Base-by-base conservation (phyloP, 1,284 basidiomycete species). In the Sporisorium graminicola region DNA sequence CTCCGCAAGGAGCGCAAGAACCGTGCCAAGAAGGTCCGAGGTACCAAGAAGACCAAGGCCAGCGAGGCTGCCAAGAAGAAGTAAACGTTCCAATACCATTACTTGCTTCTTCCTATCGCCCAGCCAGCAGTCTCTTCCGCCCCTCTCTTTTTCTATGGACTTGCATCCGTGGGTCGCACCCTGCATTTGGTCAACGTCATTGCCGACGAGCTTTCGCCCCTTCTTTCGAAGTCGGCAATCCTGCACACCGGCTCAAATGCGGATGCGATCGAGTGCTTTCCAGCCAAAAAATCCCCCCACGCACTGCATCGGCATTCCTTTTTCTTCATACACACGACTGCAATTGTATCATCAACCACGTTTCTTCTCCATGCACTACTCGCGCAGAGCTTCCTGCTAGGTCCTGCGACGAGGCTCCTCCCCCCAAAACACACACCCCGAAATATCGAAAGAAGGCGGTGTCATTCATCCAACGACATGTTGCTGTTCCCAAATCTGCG, bases 1-100 rank as follows among this genome's bases (percentile, higher is more conserved):
- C 91, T 99, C 87, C 92, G 97, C 88, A 98, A 99, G 90, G 97
- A 99, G 90, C 91, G 97, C 86, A 99, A 99, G 91, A 99, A 99
- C 90, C 92, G 97, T 87, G 90, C 92, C 87, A 94, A 93, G 89
- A 97, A 97, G 91, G 94, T 94, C 74, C 90, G 92, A 80, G 95
- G 97, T 86, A 75, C 77, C 73, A 78, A 80, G 77, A 85, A 85
- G 82, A 74, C 61, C 78, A 81, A 80, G 74, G 73, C 73, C 53
- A 54, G 65, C 59, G 81, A 74, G n/a, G 63, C 74, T 65, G 44
- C 52, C 66, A 81, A 81, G 80, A 82, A 82, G 81, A 81, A 81
- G 79, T 81, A 81, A 81, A 63, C 52, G 43, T 43, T 9, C 8
- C 43, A 22, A 35, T 49, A 47, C 57, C 66, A 44, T 42, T 47